Evolutionary conservation across 371 early-diverging fungal species (phyloP), one percentile per base, ranked within the genome.

Genomic region (Lichtheimia corymbifera): DNA sequence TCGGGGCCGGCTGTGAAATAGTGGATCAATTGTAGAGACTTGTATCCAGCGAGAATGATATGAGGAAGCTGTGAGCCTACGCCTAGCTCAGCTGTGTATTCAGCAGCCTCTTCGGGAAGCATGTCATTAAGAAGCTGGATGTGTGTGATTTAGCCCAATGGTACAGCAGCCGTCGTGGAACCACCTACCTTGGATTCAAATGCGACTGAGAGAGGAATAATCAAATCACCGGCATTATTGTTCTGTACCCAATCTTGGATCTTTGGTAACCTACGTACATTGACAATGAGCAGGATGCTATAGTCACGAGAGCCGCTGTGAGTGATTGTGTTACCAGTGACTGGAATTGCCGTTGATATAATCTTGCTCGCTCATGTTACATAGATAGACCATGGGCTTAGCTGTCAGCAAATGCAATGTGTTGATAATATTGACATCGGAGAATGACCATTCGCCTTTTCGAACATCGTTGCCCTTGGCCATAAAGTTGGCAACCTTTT

Each of bases 341-440:
- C 89, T 82, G 79, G 86, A 83, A 41, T 40, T 43, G 12, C 58
- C 53, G 12, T 57, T n/a, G 15, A 85, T 55, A 67, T 87, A 95
- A 53, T 93, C 93, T 6, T 79, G 64, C 72, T 89, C 87, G 57
- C 84, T 81, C 65, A 94, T 81, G 77, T 97, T 97, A 62, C 87
- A 89, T n/a, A 98, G 77, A 77, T 95, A 94, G 30, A 95, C 88
- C 61, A 96, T 90, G n/a, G 94, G 94, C 79, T 98, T 98, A 25
- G 94, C 92, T 17, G 97, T 93, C 49, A 98, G 72, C 58, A 96
- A 83, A 71, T 90, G 91, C 50, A 94, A 67, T 41, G 87, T 77
- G 65, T 91, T 94, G 70, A 97, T 91, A 42, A 89, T 76, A 65
- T 91, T 85, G 20, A 93, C 83, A 50, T 83, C 72, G 1, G 56